A percentile compares a stretch with the other conserved stretches of the same genome.
Conservation (phyloP, 306 rosid species). For the Vigna unguiculata region DNA sequence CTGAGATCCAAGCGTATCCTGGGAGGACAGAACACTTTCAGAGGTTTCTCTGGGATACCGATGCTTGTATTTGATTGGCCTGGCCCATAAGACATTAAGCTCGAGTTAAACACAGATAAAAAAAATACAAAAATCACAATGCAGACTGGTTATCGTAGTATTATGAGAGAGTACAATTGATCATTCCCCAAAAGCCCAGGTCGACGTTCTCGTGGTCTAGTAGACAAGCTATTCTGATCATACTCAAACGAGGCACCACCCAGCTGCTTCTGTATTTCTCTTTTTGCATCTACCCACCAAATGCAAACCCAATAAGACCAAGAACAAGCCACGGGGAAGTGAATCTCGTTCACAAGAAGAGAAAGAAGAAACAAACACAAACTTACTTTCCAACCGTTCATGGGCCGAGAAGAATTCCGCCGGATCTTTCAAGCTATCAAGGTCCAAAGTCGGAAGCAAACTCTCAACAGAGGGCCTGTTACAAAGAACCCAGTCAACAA, state of each 20-base stretch:
- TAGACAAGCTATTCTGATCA: constrained; percentile 49
- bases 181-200: constrained; percentile 71
- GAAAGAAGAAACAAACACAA: neutral
- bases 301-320: constrained; percentile 29
- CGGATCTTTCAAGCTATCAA: constrained; percentile 64
- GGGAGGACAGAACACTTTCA: constrained; percentile 54
- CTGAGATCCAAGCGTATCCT: constrained; percentile 55
- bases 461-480: constrained; percentile 60
- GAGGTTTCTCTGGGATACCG: constrained; percentile 49
- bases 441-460: constrained; percentile 61
- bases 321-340: constrained; percentile 13
- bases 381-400: constrained; percentile 77
- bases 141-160: constrained; percentile 24
- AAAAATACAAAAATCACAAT: neutral
- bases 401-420: constrained; percentile 69
- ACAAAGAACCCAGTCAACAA: neutral
- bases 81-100: constrained; percentile 47
- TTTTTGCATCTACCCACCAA: constrained; percentile 71
- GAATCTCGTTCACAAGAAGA: neutral
- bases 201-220: constrained; percentile 60
- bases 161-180: constrained; percentile 49
- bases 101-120: constrained; percentile 38
- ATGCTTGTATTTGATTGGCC: constrained; percentile 70
- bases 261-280: constrained; percentile 71
- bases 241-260: constrained; percentile 55